Conservation (phyloP, 2,329 filamentous ascomycete species). For the Colletotrichum aenigma region DNA sequence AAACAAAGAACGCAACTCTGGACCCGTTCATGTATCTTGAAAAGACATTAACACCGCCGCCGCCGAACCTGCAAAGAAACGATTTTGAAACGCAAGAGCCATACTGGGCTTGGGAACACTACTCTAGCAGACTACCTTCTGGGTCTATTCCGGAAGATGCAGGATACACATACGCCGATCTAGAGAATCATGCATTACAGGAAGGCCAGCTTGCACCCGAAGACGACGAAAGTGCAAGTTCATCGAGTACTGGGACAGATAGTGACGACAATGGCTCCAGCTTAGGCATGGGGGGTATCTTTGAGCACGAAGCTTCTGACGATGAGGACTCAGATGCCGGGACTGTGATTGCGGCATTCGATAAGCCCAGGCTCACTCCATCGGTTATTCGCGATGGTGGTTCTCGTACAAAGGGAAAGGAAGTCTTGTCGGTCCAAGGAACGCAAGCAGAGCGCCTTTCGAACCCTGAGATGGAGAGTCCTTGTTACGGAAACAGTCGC, state of each 20-base stretch:
- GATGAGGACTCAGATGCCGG: not conserved
- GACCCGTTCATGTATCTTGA: not conserved
- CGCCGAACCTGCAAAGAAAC: not conserved
- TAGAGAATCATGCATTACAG: not conserved
- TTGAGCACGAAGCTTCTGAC: not conserved
- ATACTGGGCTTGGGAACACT: not conserved
- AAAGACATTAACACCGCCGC: not conserved
- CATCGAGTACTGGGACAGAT: not conserved
- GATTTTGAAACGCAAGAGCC: not conserved
- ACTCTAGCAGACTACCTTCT: not conserved
- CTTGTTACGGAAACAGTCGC: not conserved
- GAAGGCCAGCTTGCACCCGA: not conserved
- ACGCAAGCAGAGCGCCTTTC: not conserved
- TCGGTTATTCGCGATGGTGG: fast-evolving
- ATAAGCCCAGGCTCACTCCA: not conserved
- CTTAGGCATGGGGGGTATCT: not conserved
- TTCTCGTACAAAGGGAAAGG: not conserved
- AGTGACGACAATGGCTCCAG: not conserved
- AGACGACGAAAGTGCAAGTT: not conserved
- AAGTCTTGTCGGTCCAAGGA: not conserved
- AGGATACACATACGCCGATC: not conserved
- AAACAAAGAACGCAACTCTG: not conserved
- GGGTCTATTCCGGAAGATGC: not conserved
- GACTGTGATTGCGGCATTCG: not conserved
- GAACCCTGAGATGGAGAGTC: not conserved